Percentiles rank a stretch among this genome's conserved stretches.
Conservation (phyloP, 169 alveolate genomes). For the Plasmodium vinckei region DNA sequence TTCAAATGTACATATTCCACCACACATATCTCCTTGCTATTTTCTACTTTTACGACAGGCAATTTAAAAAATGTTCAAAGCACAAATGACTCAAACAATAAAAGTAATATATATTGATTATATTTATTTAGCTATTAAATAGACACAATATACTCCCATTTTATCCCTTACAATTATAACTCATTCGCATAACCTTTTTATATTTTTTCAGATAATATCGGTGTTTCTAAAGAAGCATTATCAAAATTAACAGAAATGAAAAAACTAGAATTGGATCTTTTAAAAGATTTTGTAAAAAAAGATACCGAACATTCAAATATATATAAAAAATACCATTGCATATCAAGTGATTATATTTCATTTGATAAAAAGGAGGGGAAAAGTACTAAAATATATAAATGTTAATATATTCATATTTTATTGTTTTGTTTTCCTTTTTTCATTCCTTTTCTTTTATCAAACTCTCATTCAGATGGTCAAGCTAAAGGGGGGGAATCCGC, state of each 20-base stretch:
- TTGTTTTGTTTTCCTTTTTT: neutral
- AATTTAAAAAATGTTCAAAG: constrained; percentile 39
- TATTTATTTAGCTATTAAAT: neutral
- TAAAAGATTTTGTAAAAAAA: constrained; percentile 39
- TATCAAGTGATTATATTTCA: constrained; percentile 52
- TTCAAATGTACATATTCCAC: no score
- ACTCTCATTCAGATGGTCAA: no score
- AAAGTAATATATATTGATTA: constrained; percentile 15
- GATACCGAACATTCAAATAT: constrained; percentile 28
- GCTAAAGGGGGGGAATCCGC: no score
- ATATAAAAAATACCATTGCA: constrained; percentile 58
- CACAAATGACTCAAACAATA: constrained; percentile 15
- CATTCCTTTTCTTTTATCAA: neutral
- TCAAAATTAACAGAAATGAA: constrained; percentile 45
- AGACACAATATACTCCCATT: neutral
- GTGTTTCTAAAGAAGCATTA: constrained; percentile 63
- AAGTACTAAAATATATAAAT: neutral
- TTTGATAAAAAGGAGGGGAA: neutral
- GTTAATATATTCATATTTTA: neutral
- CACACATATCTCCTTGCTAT: no score
- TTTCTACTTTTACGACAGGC: constrained; percentile 12
- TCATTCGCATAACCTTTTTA: neutral
- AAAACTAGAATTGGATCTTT: constrained; percentile 55
- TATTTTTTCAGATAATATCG: constrained; percentile 15
- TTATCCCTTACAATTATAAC: neutral